Evolutionary conservation across 1,284 basidiomycete genomes (phyloP), one percentile per base, ranked within the genome.

Genomic region (Papiliotrema fonsecae): DNA sequence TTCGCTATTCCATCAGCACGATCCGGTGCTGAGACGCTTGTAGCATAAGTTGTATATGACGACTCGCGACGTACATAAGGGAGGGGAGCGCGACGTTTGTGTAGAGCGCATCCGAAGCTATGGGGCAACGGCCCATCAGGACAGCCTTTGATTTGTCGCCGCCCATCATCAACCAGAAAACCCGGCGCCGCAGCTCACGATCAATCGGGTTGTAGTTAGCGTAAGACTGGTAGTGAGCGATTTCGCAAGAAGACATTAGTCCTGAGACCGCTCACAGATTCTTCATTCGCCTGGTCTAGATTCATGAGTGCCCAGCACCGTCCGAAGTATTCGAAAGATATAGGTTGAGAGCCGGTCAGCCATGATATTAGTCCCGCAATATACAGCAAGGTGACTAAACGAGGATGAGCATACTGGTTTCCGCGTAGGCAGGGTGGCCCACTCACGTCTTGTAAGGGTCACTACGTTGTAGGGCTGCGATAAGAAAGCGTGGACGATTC

Each of bases 121-220:
- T 85, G 52, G 89, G 85, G 26, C 87, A 86, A 45, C 85, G 78
- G 11, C 85, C 86, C 7, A 64, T 55, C 34, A 90, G 77, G 22
- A 89, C 85, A 39, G 85, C 85, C 82, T 85, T 86, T n/a, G 87
- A 88, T 72, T 88, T 88, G 72, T 90, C 87, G 59, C 86, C 87
- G 69, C 85, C 86, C 61, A 88, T 90, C 44, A 88, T 78, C 27
- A 92, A 74, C 87, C 87, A 91, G 74, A 90, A 91, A 24, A 82
- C 81, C 52, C 88, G 78, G 52, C 88, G 80, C 26, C 88, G 77
- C 25, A 89, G 80, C 73, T 91, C 87, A 54, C 82, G 84, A 75
- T 91, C 88, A 57, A 92, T 84, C 34, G 87, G 86, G 65, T 51
- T 51, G 10, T 58, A 35, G 28, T 45, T 34, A 25, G 5, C 7